Evolutionary conservation across 345 rosid species (phyloP), one percentile per base, ranked within the genome.

Genomic region (Capsella bursapastoris): DNA sequence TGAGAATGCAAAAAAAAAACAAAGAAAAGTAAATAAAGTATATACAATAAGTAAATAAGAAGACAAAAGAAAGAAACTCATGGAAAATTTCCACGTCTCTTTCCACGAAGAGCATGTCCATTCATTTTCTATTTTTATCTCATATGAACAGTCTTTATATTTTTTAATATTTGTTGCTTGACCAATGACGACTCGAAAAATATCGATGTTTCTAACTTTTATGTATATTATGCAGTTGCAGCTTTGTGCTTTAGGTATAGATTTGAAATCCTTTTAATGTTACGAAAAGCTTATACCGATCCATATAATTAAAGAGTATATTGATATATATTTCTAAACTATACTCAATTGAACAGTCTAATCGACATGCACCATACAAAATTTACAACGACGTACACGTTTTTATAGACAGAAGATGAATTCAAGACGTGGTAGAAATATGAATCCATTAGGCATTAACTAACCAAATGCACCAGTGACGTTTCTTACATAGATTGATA

Each of bases 81-180:
- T 13, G 41, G 64, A 55, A 68, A 76, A 2, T 69, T 69, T 76
- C 79, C 64, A 60, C 68, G 63, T 75, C 69, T 50, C 57, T 75
- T 75, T 61, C 70, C 70, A 63, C 64, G 71, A 69, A 76, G 59
- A 70, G 70, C 64, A 52, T 69, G 65, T 63, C 66, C 40, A 35
- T 44, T 55, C 70, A 11, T 53, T 61, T 62, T 69, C 72, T 44
- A 58, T 29, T 74, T 74, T 31, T 9, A 61, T 18, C 68, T 29
- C 25, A 58, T 59, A 14, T 59, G 22, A 40, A 38, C 38, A 43
- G 25, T 47, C 3, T 35, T 22, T 61, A 18, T 55, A 22, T 34
- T 34, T 34, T 75, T 60, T 43, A 75, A 9, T 52, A 68, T 44
- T 61, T 18, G 3, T 29, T 18, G 68, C 38, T 31, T 74, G 64